Conservation (phyloP, 495 filamentous ascomycete genomes). For the Apiosordaria backusii region DNA sequence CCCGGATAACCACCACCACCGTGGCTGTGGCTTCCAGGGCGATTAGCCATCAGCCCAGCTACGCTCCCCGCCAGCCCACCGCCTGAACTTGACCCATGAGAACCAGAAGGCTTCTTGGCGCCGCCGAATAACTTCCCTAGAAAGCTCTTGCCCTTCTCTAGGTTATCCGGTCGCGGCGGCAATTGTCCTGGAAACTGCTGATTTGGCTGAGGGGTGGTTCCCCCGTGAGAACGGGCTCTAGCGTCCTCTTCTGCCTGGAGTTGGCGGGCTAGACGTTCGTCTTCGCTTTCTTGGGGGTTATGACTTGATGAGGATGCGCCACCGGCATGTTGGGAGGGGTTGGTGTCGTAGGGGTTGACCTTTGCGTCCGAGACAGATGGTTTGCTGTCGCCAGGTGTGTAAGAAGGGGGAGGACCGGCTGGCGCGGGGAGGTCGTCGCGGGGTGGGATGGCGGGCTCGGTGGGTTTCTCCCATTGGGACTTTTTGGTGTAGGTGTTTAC, state of each 20-base stretch:
- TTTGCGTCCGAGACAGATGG: constrained; percentile 55
- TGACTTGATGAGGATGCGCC: constrained; percentile 22
- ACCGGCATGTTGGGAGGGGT: constrained; percentile 43
- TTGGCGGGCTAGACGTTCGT: constrained; percentile 69
- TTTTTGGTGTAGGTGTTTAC: constrained; percentile 80
- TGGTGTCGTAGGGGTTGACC: constrained; percentile 58
- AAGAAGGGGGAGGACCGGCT: constrained; percentile 61
- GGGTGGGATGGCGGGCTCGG: constrained; percentile 52
- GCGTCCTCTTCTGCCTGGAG: constrained; percentile 82
- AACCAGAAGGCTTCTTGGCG: constrained; percentile 28
- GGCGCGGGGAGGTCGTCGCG: constrained; percentile 40
- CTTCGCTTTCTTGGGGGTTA: constrained; percentile 48
- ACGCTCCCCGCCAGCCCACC: constrained; percentile 14
- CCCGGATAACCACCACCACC: constrained; percentile 4
- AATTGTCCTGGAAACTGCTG: constrained; percentile 35
- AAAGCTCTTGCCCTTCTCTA: constrained; percentile 46
- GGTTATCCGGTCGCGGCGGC: constrained; percentile 36
- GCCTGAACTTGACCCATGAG: constrained; percentile 12
- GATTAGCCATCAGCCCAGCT: constrained; percentile 11
- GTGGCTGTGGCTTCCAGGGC: constrained; percentile 12
- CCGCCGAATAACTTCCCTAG: constrained; percentile 54
- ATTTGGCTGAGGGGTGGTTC: constrained; percentile 11
- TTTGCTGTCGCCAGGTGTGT: constrained; percentile 43
- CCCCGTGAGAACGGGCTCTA: constrained; percentile 45
- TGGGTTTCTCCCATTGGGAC: constrained; percentile 83